A percentile compares a stretch with the other conserved stretches of the same genome.
These are phyloP conservation scores for Jatropha multifida DNA, from an alignment of 441 rosid genomes.

Conservation along the genomic window DNA sequence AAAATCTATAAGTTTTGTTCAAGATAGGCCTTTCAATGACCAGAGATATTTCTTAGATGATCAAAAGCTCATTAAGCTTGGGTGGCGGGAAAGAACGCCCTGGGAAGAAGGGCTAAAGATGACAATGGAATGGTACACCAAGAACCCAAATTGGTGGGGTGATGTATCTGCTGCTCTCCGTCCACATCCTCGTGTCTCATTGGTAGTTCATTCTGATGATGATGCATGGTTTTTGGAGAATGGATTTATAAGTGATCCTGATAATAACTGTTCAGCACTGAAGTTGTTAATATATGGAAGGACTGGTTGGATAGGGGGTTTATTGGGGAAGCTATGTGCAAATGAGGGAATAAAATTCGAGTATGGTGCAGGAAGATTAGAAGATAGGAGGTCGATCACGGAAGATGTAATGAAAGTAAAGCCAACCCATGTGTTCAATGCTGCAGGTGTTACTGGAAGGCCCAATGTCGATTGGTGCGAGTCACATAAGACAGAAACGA, in stretches of 20 bases:
- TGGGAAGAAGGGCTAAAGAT: conserved; percentile 59
- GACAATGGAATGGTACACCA: conserved; percentile 60
- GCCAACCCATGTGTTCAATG: conserved; percentile 86
- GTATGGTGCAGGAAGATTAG: conserved; percentile 80
- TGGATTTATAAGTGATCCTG: not conserved
- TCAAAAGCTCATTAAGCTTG: conserved; percentile 57
- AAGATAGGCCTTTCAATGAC: conserved; percentile 64
- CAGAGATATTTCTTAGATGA: conserved; percentile 66
- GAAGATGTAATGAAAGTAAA: conserved; percentile 60
- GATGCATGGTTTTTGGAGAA: conserved; percentile 32
- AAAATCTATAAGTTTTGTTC: conserved; percentile 42
- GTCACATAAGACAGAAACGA: conserved; percentile 77
- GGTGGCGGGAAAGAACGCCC: conserved; percentile 52
- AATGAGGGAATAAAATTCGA: conserved; percentile 67
- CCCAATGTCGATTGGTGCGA: conserved; percentile 97
- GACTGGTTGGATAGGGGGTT: conserved; percentile 92
- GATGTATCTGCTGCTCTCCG: conserved; percentile 59
- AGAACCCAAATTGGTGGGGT: conserved; percentile 60
- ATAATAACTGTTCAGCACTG: conserved; percentile 21
- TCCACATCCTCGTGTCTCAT: conserved; percentile 43
- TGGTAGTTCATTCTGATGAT: conserved; percentile 14
- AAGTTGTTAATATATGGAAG: conserved; percentile 73
- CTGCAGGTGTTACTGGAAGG: conserved; percentile 92
- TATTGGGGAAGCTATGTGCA: conserved; percentile 72
- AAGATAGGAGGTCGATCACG: conserved; percentile 57